phyloP scores from a whole-genome alignment of 441 rosid genomes.

The Populus hybrid region DNA sequence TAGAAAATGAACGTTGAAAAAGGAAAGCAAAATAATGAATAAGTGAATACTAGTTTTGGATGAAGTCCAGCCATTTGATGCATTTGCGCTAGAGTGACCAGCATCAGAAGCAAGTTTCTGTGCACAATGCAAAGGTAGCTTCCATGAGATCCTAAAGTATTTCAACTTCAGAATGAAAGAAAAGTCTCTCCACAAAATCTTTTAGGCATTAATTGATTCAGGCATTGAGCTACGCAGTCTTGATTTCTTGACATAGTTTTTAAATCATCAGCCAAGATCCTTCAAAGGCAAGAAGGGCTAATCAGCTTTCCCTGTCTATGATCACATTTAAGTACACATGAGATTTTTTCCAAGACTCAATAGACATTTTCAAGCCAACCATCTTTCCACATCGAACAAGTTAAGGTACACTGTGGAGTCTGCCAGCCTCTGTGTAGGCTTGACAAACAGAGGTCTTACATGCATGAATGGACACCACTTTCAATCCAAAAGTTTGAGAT shows the following conservation, averaged over 20 bases:
- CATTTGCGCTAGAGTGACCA: background rate
- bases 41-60: background rate
- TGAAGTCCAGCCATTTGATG: background rate
- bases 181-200: background rate
- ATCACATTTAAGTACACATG: background rate
- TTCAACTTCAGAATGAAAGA: background rate
- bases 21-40: background rate
- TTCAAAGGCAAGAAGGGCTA: no score
- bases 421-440: background rate
- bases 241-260: background rate
- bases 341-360: background rate
- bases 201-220: background rate
- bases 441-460: background rate
- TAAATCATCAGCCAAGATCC: background rate
- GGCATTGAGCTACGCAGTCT: background rate
- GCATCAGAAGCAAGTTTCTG: background rate
- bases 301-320: background rate
- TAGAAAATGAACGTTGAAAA: background rate
- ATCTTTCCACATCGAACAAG: background rate
- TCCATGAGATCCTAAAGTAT: background rate
- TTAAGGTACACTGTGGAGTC: background rate
- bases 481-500: background rate
- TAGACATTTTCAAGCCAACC: background rate
- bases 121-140: background rate
- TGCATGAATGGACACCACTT: background rate